Evolutionary conservation across 2,329 filamentous ascomycete species (phyloP).

Genomic region (Talaromyces sp.): DNA sequence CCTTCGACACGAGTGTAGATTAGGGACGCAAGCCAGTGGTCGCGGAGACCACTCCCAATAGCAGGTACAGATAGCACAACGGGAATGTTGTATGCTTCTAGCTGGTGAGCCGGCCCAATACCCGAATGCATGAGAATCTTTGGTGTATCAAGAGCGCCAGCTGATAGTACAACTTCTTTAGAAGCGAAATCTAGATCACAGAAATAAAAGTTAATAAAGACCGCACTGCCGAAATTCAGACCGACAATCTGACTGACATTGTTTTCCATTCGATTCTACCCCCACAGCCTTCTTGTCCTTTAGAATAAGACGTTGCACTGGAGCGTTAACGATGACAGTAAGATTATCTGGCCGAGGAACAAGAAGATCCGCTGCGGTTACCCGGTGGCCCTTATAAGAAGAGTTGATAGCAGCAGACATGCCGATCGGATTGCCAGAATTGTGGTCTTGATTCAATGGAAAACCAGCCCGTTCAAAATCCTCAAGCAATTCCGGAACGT

Average conservation of each 20-base stretch:
- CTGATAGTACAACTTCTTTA: constrained; percentile 38
- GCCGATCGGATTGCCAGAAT: constrained; percentile 55
- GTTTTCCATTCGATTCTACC: constrained; percentile 39
- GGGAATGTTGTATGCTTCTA: constrained; percentile 39
- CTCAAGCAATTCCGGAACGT: constrained; percentile 44
- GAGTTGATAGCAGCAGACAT: constrained; percentile 50
- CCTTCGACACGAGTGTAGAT: constrained; percentile 37
- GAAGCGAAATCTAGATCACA: constrained; percentile 25
- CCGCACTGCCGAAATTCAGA: too few species aligned
- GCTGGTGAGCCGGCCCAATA: constrained; percentile 42
- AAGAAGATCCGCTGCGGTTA: constrained; percentile 51
- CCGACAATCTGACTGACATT: constrained; percentile 31
- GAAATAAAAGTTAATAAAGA: neutral
- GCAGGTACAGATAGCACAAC: constrained; percentile 37
- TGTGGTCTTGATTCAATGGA: constrained; percentile 51
- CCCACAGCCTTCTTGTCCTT: constrained; percentile 44
- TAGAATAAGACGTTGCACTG: constrained; percentile 47
- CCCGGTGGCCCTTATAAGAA: constrained; percentile 44
- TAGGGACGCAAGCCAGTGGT: constrained; percentile 36
- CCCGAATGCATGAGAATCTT: constrained; percentile 46
- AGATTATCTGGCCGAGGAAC: constrained; percentile 46
- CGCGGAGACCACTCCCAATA: constrained; percentile 44
- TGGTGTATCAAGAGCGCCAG: constrained; percentile 38
- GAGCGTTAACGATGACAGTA: constrained; percentile 46
- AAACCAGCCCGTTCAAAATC: constrained; percentile 48